Evolutionary conservation across 129 eudicot genomes (phyloP), one percentile per base, ranked within the genome.

Genomic region (Dittrichia graveolens): DNA sequence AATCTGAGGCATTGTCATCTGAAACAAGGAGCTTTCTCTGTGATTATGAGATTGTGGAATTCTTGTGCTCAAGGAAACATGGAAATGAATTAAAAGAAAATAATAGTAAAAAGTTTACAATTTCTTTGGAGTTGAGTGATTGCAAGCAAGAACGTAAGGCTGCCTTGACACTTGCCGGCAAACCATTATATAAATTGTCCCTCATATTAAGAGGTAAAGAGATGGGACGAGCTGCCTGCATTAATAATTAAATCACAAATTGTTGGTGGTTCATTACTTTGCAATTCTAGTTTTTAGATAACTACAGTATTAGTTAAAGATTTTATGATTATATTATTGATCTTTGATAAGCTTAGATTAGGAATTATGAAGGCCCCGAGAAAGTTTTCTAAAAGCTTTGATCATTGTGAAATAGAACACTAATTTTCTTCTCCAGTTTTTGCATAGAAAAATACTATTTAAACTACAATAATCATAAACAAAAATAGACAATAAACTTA

Each of bases 171-270:
- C 81, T 63, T 48, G 83, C 80, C 18, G 98, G 98, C 78, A 93
- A 79, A 47, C 92, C 89, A 48, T 83, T 83, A 61, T 93, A 93
- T 63, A 93, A 83, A 15, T 78, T 67, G 73, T 87, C 98, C 78
- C 96, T 85, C 40, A 78, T 84, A 73, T 87, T 90, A 70, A 92
- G 85, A 38, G 96, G 96, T 57, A 87, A 83, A 5, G 92, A 87
- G 31, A 90, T 83, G 60, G 98, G 96, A 5, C 95, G 88, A 63
- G 92, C 84, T 53, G 95, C 96, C 98, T 93, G 70, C 34, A 5
- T 73, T 43, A 49, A 64, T 16, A 44, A 34, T 46, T 8, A 7
- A 31, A 47, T 42, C 53, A 34, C 24, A 34, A 13, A 47, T 47
- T 39, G 19, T 19, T 66, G 42, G 31, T 24, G 31, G 31, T 24